These are phyloP conservation scores for Penicillium sumatraense DNA, from an alignment of 2,329 filamentous ascomycete species.

Conservation along the genomic window DNA sequence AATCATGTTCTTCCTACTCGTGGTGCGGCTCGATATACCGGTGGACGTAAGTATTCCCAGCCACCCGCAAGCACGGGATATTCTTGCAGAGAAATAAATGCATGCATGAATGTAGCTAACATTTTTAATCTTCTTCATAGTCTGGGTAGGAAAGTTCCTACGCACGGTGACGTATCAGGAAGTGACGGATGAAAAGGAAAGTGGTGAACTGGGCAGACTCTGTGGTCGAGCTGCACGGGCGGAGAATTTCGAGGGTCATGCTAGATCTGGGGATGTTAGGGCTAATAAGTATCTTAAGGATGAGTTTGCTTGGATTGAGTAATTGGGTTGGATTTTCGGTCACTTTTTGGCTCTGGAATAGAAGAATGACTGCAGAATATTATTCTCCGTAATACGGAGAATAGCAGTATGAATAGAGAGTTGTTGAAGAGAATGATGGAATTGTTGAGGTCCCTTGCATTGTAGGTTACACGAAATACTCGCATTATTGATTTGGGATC, in stretches of 20 bases:
- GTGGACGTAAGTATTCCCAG: conserved; percentile 37
- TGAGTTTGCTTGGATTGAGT: conserved; percentile 49
- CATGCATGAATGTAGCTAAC: neutral
- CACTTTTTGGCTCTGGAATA: no score
- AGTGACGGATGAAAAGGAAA: conserved; percentile 48
- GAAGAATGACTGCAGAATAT: no score
- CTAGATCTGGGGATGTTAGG: conserved; percentile 55
- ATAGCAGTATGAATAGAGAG: no score
- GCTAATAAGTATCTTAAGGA: conserved; percentile 51
- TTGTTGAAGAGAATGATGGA: neutral
- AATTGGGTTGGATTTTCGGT: no score
- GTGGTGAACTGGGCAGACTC: conserved; percentile 54
- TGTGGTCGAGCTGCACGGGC: conserved; percentile 56
- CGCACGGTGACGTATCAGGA: conserved; percentile 60
- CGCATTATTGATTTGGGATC: neutral
- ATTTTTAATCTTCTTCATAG: neutral
- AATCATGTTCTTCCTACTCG: conserved; percentile 60
- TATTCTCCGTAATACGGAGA: no score
- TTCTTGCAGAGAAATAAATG: no score
- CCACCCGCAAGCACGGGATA: no score
- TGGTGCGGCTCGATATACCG: conserved; percentile 55
- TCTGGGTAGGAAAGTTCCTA: conserved; percentile 62
- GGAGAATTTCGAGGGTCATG: conserved; percentile 60
- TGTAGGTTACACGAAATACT: neutral
- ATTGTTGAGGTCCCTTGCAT: neutral